Base-by-base conservation (phyloP, 805 yeast species). In the Pichia manshurica region DNA sequence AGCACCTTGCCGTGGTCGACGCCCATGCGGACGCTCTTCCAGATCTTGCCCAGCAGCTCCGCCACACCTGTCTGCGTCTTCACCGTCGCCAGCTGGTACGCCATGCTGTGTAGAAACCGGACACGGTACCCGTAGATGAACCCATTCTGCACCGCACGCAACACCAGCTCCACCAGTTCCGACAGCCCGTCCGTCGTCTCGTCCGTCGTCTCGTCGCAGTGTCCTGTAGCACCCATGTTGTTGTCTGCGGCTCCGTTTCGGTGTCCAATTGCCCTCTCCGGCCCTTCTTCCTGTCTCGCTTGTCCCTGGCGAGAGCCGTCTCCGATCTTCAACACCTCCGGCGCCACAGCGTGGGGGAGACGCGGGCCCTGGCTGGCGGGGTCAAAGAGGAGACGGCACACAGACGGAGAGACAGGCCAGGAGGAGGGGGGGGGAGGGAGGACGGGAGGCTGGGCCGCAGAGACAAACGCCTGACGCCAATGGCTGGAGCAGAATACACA, bases 81-180 rank as follows among this genome's bases (percentile, higher is more conserved):
- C 39, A 53, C 15, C 4, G 61, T 54, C 19, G 60, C 53, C 38
- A 63, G 31, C 38, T 63, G 66, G 17, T 57, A 51, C 3, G 68
- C 55, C 4, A 62, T 44, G 2, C 63, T 47, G 42, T 63, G 68
- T 2, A 63, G 48, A 46, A 63, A 63, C 31, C 68, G 48, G 16
- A 63, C 57, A n/a, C 64, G 46, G 43, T 63, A 63, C 4, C 68
- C 68, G 44, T 61, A 63, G 19, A 63, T 63, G 20, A 62, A 40
- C 4, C 60, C 67, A 48, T 63, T 63, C 37, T 62, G 59, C 10
- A 69, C 54, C 81, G 83, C 21, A 22, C 40, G 32, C 3, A 37
- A 5, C 4, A 46, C 20, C 34, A 46, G 10, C 13, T 34, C 31
- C 5, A 23, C n/a, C 6, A 37, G 28, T 9, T 9, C 28, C 5